Evolutionary conservation across 441 rosid species (phyloP).

Genomic region (Cnidoscolus chayamansa): DNA sequence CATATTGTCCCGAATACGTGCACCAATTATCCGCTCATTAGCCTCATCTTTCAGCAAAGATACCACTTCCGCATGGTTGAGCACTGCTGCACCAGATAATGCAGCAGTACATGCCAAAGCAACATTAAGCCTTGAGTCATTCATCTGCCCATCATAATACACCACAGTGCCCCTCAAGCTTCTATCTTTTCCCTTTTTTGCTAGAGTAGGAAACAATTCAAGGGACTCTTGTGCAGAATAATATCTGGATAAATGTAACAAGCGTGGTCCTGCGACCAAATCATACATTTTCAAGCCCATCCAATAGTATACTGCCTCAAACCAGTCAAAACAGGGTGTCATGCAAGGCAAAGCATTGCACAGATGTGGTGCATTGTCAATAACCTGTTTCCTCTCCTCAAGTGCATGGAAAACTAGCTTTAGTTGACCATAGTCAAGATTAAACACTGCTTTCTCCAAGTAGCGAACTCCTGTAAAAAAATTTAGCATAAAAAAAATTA

Average conservation of each 20-base stretch:
- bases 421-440: conserved; percentile 86
- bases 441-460: conserved; percentile 94
- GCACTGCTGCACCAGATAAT: conserved; percentile 81
- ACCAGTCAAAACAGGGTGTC: conserved; percentile 97
- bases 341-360: conserved; percentile 94
- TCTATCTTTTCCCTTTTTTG: conserved; percentile 60
- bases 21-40: conserved; percentile 57
- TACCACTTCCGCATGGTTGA: conserved; percentile 90
- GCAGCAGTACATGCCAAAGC: conserved; percentile 90
- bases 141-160: conserved; percentile 97
- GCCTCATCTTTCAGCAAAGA: conserved; percentile 68
- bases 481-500: neutral
- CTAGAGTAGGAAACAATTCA: conserved; percentile 93
- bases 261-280: conserved; percentile 79
- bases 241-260: conserved; percentile 84
- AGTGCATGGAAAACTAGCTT: conserved; percentile 94
- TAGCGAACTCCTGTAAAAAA: conserved; percentile 68
- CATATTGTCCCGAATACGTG: conserved; percentile 71
- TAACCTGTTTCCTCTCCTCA: conserved; percentile 88
- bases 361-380: conserved; percentile 91
- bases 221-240: conserved; percentile 76
- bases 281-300: conserved; percentile 93
- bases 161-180: conserved; percentile 83
- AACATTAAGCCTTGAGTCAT: conserved; percentile 86
- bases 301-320: conserved; percentile 91